These are phyloP conservation scores for Selaginella tamariscina DNA, from an alignment of 75 land plant species.

Conservation along the genomic window DNA sequence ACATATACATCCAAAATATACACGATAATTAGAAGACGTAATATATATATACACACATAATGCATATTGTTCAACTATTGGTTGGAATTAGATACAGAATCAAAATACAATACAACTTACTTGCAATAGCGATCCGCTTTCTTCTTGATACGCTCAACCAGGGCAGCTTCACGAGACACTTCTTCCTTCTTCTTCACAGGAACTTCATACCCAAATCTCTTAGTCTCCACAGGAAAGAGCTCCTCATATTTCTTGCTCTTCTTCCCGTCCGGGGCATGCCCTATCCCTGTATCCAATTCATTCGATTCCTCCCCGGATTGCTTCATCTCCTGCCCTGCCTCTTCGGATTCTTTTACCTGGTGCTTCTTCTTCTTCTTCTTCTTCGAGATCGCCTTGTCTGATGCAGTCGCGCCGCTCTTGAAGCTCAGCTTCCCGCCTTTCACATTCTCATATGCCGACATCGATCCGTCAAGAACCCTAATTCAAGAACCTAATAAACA, in stretches of 20 bases:
- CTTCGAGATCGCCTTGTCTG: constrained; percentile 31
- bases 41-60: too few relatives aligned
- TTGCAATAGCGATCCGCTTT: constrained; percentile 97
- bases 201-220: constrained; percentile 62
- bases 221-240: constrained; percentile 86
- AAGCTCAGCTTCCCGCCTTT: constrained; percentile 54
- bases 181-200: not conserved
- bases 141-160: constrained; percentile 83
- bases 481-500: too few relatives aligned
- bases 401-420: constrained; percentile 39
- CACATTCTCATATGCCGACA: constrained; percentile 48
- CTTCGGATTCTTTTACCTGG: constrained; percentile 20
- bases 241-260: constrained; percentile 84
- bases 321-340: constrained; percentile 4
- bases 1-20: too few relatives aligned
- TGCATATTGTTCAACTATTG: too few relatives aligned
- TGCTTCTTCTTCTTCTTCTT: constrained; percentile 51
- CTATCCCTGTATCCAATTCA: constrained; percentile 17
- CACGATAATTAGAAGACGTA: too few relatives aligned
- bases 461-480: constrained; percentile 4
- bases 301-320: constrained; percentile 6
- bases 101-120: too few relatives aligned
- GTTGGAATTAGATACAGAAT: too few relatives aligned
- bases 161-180: constrained; percentile 50
- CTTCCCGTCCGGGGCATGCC: constrained; percentile 77